Evolutionary conservation across 1,284 basidiomycete species (phyloP), one percentile per base, ranked within the genome.

Genomic region (Trichosporon sp.): DNA sequence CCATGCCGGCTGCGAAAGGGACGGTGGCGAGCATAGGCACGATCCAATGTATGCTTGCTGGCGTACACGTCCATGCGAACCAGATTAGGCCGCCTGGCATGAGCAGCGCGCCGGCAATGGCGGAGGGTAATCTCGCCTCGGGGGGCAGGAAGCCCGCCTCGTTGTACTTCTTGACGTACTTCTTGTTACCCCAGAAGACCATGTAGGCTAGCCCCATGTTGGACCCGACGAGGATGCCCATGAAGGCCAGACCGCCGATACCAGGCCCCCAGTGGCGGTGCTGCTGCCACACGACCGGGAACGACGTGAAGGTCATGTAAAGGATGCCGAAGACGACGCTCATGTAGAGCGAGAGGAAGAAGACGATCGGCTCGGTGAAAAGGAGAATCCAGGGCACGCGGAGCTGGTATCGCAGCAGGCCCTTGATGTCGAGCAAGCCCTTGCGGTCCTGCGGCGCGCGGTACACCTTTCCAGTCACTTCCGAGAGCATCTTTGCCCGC

Each of bases 171-270:
- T 56, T 58, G 13, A 66, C 56, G 60, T 74, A 73, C 3, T 67
- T 58, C 1, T 69, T 64, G 61, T 73, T 72, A 8, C 69, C 69
- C 57, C 64, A 60, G 23, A 70, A 64, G 37, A 80, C 81, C 71
- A 87, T 86, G 71, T 86, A 85, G 16, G 85, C 75, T 1, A 85
- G 83, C 21, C 86, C 84, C 3, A 85, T 74, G n/a, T 80, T 78
- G 6, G 85, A 83, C 0, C 86, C 87, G 16, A 86, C 65, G 0
- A 87, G 86, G 33, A 88, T 82, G 11, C 86, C 86, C 23, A 88
- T 80, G 74, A 88, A 88, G 0, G 86, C 85, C 4, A 88, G 82
- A 1, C 87, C 87, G 6, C 83, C 82, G 68, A 85, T 70, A 3
- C 86, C 86, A 0, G 70, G 62, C 0, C 49, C 52, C 74, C 74